A percentile compares a stretch with the other conserved stretches of the same genome.
Conservation (phyloP, 257 asterid species). For the Solanum rostratum region DNA sequence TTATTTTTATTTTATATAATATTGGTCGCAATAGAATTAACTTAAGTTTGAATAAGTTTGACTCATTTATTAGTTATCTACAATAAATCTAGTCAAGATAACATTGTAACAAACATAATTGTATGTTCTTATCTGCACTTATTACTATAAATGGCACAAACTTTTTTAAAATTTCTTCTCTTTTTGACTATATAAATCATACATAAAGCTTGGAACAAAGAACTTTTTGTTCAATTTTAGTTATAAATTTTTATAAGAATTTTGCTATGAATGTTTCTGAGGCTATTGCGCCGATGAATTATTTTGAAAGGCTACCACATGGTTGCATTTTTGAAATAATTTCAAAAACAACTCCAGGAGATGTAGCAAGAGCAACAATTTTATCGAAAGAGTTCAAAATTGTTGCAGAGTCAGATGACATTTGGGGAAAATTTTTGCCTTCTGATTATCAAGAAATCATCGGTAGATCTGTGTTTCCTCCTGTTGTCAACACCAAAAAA, state of each 20-base stretch:
- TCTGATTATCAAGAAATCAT: slow-evolving; percentile 14
- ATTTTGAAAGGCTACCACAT: slow-evolving; percentile 17
- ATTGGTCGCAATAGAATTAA: neutral
- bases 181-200: neutral
- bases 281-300: neutral
- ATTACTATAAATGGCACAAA: neutral
- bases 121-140: neutral
- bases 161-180: neutral
- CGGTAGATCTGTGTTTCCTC: slow-evolving; percentile 2
- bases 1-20: neutral
- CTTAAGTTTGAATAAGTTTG: neutral
- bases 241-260: neutral
- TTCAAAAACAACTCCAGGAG: slow-evolving; percentile 41
- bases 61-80: neutral
- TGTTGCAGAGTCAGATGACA: slow-evolving; percentile 13
- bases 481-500: neutral
- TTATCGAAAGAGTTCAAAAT: slow-evolving; percentile 9
- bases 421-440: slow-evolving; percentile 17
- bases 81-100: neutral
- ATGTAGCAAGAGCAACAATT: slow-evolving; percentile 26
- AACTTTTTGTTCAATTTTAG: neutral
- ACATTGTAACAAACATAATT: neutral
- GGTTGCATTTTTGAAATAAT: slow-evolving; percentile 37
- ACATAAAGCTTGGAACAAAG: neutral
- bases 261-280: neutral